These are phyloP conservation scores for Echinosophora koreensis DNA, from an alignment of 306 rosid genomes.

Conservation along the genomic window DNA sequence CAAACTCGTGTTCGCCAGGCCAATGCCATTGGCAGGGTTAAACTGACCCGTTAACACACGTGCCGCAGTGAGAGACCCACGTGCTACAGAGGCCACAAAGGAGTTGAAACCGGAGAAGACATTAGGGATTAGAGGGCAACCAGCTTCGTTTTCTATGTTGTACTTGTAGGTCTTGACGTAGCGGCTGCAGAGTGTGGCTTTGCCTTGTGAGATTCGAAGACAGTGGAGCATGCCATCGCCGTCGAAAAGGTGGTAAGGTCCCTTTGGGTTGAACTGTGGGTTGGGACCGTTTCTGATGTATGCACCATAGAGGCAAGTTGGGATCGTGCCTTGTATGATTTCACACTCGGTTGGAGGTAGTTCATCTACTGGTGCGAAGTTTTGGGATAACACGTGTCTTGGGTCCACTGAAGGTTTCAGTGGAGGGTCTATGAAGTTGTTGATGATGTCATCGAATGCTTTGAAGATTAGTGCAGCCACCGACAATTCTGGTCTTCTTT, in stretches of 20 bases:
- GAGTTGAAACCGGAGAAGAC: slow-evolving; percentile 79
- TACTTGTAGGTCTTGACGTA: slow-evolving; percentile 77
- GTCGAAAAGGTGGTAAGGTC: slow-evolving; percentile 94
- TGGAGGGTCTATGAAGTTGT: slow-evolving; percentile 88
- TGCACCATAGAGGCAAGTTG: slow-evolving; percentile 72
- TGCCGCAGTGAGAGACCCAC: slow-evolving; percentile 70
- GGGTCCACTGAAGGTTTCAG: slow-evolving; percentile 71
- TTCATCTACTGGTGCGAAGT: slow-evolving; percentile 81
- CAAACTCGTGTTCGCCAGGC: slow-evolving; percentile 82
- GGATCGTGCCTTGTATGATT: slow-evolving; percentile 61
- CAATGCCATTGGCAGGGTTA: slow-evolving; percentile 78
- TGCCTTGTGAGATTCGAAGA: slow-evolving; percentile 63
- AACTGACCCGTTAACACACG: slow-evolving; percentile 69
- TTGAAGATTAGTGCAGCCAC: slow-evolving; percentile 56
- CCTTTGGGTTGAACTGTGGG: slow-evolving; percentile 89
- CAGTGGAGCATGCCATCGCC: slow-evolving; percentile 96
- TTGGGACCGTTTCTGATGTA: slow-evolving; percentile 94
- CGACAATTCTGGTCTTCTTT: slow-evolving; percentile 38
- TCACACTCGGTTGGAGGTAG: slow-evolving; percentile 82
- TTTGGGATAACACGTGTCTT: slow-evolving; percentile 59
- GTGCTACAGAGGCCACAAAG: slow-evolving; percentile 72
- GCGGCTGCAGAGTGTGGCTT: slow-evolving; percentile 81
- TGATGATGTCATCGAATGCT: slow-evolving; percentile 70
- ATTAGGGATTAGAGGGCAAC: slow-evolving; percentile 70
- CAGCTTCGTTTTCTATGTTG: slow-evolving; percentile 70